phyloP scores from a whole-genome alignment of 371 early-diverging fungal species.

The Rhizomucor pusillus region DNA sequence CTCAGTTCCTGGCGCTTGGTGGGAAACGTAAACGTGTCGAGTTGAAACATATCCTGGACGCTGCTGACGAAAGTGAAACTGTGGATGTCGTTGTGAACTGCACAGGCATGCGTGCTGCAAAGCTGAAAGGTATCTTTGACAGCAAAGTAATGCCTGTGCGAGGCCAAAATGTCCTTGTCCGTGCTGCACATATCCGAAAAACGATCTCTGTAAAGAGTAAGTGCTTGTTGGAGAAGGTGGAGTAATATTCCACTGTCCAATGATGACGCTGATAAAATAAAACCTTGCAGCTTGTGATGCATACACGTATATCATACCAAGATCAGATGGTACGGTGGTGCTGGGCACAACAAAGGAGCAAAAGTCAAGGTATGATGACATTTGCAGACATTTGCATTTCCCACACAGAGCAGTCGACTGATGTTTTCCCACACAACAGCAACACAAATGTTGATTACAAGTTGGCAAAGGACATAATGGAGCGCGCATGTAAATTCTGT shows the following conservation, averaged over 20 bases:
- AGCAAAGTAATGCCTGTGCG: conserved; percentile 53
- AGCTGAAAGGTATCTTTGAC: conserved; percentile 66
- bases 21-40: conserved; percentile 43
- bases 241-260: no score
- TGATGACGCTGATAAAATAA: neutral
- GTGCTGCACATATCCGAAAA: conserved; percentile 59
- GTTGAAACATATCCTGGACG: conserved; percentile 28
- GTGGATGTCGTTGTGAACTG: conserved; percentile 68
- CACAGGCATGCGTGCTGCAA: conserved; percentile 57
- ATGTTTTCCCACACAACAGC: neutral
- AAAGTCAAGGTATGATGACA: conserved; percentile 38
- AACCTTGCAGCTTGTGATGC: conserved; percentile 14
- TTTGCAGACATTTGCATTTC: neutral
- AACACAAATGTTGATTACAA: conserved; percentile 3
- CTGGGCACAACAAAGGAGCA: conserved; percentile 73
- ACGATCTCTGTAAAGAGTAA: conserved; percentile 40
- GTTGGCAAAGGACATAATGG: conserved; percentile 21
- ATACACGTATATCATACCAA: conserved; percentile 73
- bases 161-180: conserved; percentile 67
- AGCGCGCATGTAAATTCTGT: conserved; percentile 20
- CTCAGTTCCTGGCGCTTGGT: conserved; percentile 51
- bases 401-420: no score
- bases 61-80: conserved; percentile 9
- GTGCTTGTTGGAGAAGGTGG: no score
- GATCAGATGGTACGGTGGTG: conserved; percentile 72